Evolutionary conservation across 2,329 filamentous ascomycete genomes (phyloP), one percentile per base, ranked within the genome.

Genomic region (Neonectria ditissima): DNA sequence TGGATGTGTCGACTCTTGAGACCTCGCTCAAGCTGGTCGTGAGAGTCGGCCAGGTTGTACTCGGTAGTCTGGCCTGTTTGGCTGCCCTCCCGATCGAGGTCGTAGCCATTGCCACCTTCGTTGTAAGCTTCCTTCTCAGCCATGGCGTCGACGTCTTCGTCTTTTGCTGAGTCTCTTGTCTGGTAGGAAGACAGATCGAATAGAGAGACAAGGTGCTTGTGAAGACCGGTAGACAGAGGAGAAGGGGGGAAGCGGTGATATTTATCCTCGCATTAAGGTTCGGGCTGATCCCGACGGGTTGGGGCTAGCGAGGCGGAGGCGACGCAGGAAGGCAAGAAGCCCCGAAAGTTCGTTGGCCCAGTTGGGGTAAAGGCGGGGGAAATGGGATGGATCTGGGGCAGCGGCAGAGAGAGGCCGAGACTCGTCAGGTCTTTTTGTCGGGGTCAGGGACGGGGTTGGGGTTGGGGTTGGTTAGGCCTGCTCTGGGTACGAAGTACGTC

Each of bases 1-100:
- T 89, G 87, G 43, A 89, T 86, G 66, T 89, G 86, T 37, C 86
- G 80, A 70, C 83, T 86, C 78, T 89, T 87, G 58, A 89, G 80
- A 16, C 86, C 86, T 59, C 87, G 82, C 72, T 85, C 76, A 4
- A 88, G 80, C 70, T 87, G 84, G 50, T 80, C 77, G 24, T 79
- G 68, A 43, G 81, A 72, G 14, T 69, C 59, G 16, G 78, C 76
- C 20, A 84, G 78, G 52, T 76, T 75, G 63, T 75, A 77, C 66
- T 80, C 78, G 55, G 71, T 39, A 14, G 51, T 65, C 34, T 72
- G 67, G 58, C 59, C 68, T 9, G 68, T 66, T 11, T 51, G 34
- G 45, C 68, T 69, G 61, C 50, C 69, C 69, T 78, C 76, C 44
- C 62, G 55, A 62, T 76, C 69, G 67, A 68, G 51, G 63, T 69